Conservation (phyloP, 2,329 filamentous ascomycete genomes). For the Sporothrix humicola region DNA sequence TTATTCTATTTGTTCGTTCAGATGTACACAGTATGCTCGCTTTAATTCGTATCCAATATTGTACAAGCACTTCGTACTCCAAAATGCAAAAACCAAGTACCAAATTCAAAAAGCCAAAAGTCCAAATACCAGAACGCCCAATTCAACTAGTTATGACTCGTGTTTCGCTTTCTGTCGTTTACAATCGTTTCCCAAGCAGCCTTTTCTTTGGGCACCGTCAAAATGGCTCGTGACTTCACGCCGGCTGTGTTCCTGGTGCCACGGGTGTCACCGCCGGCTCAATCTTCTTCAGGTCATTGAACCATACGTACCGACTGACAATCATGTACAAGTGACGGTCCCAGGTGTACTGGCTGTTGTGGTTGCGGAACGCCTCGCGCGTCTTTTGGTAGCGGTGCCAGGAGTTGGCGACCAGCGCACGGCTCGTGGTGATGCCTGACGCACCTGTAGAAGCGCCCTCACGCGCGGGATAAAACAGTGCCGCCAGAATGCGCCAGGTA, state of each 20-base stretch:
- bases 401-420: constrained; percentile 28
- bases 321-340: constrained; percentile 30
- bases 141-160: background rate
- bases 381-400: constrained; percentile 30
- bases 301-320: constrained; percentile 29
- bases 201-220: background rate
- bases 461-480: constrained; percentile 11
- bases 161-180: background rate
- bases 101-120: background rate
- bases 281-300: constrained; percentile 28
- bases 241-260: background rate
- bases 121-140: background rate
- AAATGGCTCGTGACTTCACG: background rate
- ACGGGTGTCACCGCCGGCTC: background rate
- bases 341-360: constrained; percentile 30
- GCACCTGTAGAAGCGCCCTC: background rate
- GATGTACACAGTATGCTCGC: no score
- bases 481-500: constrained; percentile 27
- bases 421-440: background rate
- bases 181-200: background rate
- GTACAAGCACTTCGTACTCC: background rate
- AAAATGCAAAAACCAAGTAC: no score
- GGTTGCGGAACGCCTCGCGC: constrained; percentile 26
- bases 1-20: no score
- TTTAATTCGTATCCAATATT: no score